Base-by-base conservation (phyloP, 306 rosid species). In the Trifolium dubium region DNA sequence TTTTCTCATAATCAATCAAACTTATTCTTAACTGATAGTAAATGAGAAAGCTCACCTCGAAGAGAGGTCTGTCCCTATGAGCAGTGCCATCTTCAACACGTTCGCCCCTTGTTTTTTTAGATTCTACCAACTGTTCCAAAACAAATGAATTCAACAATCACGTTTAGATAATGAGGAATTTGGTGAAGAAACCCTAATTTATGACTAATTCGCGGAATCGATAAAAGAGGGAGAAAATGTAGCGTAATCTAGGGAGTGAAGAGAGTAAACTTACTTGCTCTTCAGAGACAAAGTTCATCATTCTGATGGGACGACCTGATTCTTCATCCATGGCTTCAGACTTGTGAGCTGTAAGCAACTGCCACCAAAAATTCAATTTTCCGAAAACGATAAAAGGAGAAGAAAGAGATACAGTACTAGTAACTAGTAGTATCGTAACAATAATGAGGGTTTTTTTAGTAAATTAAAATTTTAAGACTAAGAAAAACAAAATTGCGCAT, bases 21-120 rank as follows among this genome's bases (percentile, higher is more conserved):
- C 40, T 58, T 4, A 55, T 37, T 30, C 29, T 46, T 49, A 1
- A 46, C 1, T 18, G 13, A 29, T 17, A 75, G 41, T 10, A 73
- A 66, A 40, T 37, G 35, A 31, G 62, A 73, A 70, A 37, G 12
- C 58, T 5, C 61, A 93, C 97, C 94, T 94, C 95, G 77, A 8
- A 89, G 61, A 94, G 96, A 51, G 97, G 94, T 83, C 96, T 85
- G 60, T 94, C 98, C 41, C 97, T 81, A 30, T 88, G 89, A 49
- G 96, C 97, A 72, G 96, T 94, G 55, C 96, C 97, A 51, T 94
- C 98, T 2, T 94, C 98, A 58, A 91, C 90, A 29, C 96, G 85
- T 50, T 88, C 96, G 19, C 96, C 98, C 71, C 97, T 88, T 50
- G 87, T 39, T 84, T 60, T 87, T 85, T 91, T 91, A 10, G 92